These are phyloP conservation scores for Neurospora sp. DNA, from an alignment of 495 filamentous ascomycete genomes.

Conservation along the genomic window DNA sequence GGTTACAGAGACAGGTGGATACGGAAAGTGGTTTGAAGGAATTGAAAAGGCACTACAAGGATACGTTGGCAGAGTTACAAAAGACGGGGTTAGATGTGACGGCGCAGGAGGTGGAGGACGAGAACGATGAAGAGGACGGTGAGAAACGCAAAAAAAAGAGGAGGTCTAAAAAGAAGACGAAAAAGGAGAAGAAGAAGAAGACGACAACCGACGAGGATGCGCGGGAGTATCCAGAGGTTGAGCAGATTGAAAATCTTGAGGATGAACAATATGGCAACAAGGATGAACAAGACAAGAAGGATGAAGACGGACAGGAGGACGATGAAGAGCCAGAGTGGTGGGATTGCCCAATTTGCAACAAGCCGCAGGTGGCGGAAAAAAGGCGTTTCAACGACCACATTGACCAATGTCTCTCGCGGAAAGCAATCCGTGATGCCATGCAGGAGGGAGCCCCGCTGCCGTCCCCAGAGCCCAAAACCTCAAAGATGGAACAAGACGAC, in stretches of 20 bases:
- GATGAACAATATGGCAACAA: not conserved
- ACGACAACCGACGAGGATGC: not conserved
- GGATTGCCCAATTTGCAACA: slow-evolving; percentile 78
- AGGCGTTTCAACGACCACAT: slow-evolving; percentile 83
- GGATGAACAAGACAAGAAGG: not conserved
- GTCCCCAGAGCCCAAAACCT: not conserved
- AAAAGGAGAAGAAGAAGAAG: not conserved
- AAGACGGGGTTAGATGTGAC: not conserved
- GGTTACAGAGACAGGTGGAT: not conserved
- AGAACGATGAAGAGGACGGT: not conserved
- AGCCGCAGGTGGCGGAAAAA: slow-evolving; percentile 66
- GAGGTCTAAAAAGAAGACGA: not conserved
- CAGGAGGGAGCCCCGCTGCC: slow-evolving; percentile 6
- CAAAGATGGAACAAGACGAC: slow-evolving; percentile 13
- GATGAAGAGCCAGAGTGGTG: slow-evolving; percentile 39
- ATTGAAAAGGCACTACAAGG: not conserved
- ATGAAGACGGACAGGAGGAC: not conserved
- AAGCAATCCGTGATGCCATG: slow-evolving; percentile 74
- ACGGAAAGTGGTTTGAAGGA: not conserved
- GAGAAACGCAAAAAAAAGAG: not conserved
- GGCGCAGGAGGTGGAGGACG: not conserved
- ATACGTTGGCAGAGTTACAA: not conserved
- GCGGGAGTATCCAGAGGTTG: not conserved
- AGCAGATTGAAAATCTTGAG: not conserved
- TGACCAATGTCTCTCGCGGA: slow-evolving; percentile 79